Evolutionary conservation across 2,329 filamentous ascomycete species (phyloP), one percentile per base, ranked within the genome.

Genomic region (Leptographium lundbergii): DNA sequence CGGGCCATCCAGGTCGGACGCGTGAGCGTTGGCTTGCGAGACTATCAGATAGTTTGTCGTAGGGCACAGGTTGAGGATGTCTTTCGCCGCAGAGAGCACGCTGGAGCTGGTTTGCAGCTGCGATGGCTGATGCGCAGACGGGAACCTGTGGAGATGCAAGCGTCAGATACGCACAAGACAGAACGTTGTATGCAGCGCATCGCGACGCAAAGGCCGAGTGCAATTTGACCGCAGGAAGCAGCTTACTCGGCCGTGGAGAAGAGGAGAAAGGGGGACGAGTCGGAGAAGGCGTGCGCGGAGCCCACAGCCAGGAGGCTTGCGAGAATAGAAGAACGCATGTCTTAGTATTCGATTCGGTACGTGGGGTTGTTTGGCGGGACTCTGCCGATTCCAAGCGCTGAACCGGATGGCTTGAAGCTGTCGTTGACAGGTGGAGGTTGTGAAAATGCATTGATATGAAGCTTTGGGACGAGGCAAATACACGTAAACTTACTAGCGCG

Each of bases 231-330:
- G 36, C 4, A 17, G 25, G 34, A 62, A 27, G 29, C 62, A 58
- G 68, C 86, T 67, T 85, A 96, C 91, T 85, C 77, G 63, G 87
- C 81, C 53, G 87, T 92, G 36, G 92, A 96, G 71, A 95, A 86
- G 65, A 96, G 75, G 69, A 96, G 81, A 72, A 96, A 94, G 22
- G 94, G 92, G 58, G 89, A 91, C 2, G 91, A 90, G 72, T 96
- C 87, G 63, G 82, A 84, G 71, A 96, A 94, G 29, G 89, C 91
- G 62, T 83, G 75, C 52, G 79, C 84, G 27, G 78, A 77, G 61
- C 81, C 78, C 65, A 81, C 77, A 66, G 78, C 78, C 68, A 82
- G 72, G 56, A 81, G 69, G 65, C 77, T 71, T 61, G 76, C 72
- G 67, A 79, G 67, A 68, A 74, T 69, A 59, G 77, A 78, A 67